Base-by-base conservation (phyloP, 208 protist species). In the Leishmania tarentolae region DNA sequence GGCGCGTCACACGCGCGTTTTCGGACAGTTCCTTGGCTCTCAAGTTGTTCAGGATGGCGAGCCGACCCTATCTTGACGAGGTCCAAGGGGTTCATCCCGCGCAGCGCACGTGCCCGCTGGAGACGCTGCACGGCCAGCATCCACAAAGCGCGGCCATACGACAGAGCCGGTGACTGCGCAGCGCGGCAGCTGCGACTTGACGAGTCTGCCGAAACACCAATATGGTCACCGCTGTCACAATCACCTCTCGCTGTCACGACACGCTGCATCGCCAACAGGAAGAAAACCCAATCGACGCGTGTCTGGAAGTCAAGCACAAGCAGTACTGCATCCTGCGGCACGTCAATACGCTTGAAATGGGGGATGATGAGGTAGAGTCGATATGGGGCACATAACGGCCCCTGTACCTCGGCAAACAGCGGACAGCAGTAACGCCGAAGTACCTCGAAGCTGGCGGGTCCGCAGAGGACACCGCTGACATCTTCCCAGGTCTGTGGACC, bases 101-200 rank as follows among this genome's bases (percentile, higher is more conserved):
- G 59, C 44, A 88, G 69, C 5, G 85, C 82, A 17, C 84, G 87
- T 3, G 86, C 84, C 11, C 81, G 73, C 42, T 86, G 87, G 52
- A 86, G 82, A 5, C 88, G 87, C 63, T 90, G 87, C 50, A 80
- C 87, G n/a, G 91, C 90, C 24, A 96, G 82, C 76, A 95, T 82
- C 93, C 93, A 96, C 76, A 96, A 84, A n/a, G 80, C 86, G 2
- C 93, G 89, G 28, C 93, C 93, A 84, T 92, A 94, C 15, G 90
- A 89, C 35, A 95, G 72, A 6, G 76, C 37, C 40, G 63, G 50
- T 37, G 37, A 35, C 17, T 47, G 42, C 44, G 9, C 44, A 50
- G 3, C 40, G 24, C 35, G 3, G 69, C 28, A 21, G 28, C 21
- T 73, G 15, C 3, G 24, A 37, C 35, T 73, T 44, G 28, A 19